A percentile compares a stretch with the other conserved stretches of the same genome.
Evolutionary conservation across 495 filamentous ascomycete species (phyloP).

Genomic region (Niebla homalea): DNA sequence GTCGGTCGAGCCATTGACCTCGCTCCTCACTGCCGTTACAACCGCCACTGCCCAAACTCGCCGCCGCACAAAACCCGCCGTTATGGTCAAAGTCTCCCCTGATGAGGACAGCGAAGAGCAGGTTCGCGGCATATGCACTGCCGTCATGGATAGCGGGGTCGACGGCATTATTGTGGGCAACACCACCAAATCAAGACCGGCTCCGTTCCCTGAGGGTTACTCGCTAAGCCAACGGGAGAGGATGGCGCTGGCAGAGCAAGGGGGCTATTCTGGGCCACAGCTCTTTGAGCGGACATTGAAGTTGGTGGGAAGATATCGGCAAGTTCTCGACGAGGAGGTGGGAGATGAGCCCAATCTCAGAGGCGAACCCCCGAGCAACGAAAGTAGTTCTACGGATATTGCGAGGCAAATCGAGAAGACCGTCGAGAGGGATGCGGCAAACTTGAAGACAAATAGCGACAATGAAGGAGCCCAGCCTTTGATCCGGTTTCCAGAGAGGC

Average conservation of each 20-base stretch:
- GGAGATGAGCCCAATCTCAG: not conserved
- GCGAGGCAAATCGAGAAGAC: slow-evolving; percentile 16
- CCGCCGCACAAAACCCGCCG: slow-evolving; percentile 59
- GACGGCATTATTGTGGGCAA: slow-evolving; percentile 97
- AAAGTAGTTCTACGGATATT: not conserved
- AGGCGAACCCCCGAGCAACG: not conserved
- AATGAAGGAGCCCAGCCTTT: slow-evolving; percentile 8
- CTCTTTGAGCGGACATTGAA: slow-evolving; percentile 64
- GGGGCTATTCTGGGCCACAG: slow-evolving; percentile 82
- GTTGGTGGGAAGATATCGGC: slow-evolving; percentile 67
- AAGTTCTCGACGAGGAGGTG: slow-evolving; percentile 45
- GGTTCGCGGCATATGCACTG: slow-evolving; percentile 74
- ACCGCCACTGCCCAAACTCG: slow-evolving; percentile 47
- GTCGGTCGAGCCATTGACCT: slow-evolving; percentile 63
- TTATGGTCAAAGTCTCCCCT: slow-evolving; percentile 96
- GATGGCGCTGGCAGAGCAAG: slow-evolving; percentile 54
- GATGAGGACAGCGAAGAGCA: slow-evolving; percentile 79
- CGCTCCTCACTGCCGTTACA: slow-evolving; percentile 70
- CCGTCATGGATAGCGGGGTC: slow-evolving; percentile 70
- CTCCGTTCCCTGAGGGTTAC: slow-evolving; percentile 50
- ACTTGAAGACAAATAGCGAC: slow-evolving; percentile 9
- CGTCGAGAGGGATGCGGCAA: slow-evolving; percentile 10
- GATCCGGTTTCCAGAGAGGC: slow-evolving; percentile 8
- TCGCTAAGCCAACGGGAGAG: slow-evolving; percentile 47
- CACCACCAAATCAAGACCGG: slow-evolving; percentile 73